These are phyloP conservation scores for Candida neerlandica DNA, from an alignment of 1,139 yeast species.

Conservation along the genomic window DNA sequence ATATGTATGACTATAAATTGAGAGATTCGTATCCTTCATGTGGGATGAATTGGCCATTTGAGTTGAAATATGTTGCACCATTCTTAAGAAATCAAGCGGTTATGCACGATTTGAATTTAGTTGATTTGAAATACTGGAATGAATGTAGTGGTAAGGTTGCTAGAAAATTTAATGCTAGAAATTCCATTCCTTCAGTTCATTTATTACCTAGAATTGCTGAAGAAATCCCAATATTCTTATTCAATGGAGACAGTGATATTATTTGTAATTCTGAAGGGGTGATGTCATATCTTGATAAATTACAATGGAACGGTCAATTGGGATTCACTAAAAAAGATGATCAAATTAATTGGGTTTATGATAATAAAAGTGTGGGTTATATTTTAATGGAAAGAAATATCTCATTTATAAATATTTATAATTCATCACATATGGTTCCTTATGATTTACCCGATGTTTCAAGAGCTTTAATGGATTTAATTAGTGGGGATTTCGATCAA, in stretches of 20 bases:
- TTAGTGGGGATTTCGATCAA: constrained; percentile 36
- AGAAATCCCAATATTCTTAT: constrained; percentile 66
- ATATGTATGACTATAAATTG: constrained; percentile 79
- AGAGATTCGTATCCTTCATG: constrained; percentile 80
- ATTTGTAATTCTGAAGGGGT: constrained; percentile 87
- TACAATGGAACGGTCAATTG: constrained; percentile 67
- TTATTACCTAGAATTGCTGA: constrained; percentile 66
- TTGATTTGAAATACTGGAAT: constrained; percentile 54
- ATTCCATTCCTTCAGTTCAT: constrained; percentile 62
- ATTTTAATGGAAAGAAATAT: constrained; percentile 64
- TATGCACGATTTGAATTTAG: constrained; percentile 58
- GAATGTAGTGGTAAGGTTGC: constrained; percentile 76
- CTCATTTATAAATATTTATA: constrained; percentile 71
- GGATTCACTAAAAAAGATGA: constrained; percentile 53
- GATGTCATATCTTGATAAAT: constrained; percentile 58
- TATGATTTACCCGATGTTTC: constrained; percentile 74
- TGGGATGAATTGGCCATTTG: constrained; percentile 95
- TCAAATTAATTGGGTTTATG: constrained; percentile 54
- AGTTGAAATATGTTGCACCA: constrained; percentile 56
- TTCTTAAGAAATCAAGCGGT: constrained; percentile 64
- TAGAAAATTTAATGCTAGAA: constrained; percentile 48
- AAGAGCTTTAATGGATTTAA: constrained; percentile 65
- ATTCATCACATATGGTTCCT: constrained; percentile 95
- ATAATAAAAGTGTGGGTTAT: constrained; percentile 51
- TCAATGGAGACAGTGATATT: constrained; percentile 87